Conservation (phyloP, 225 moss, liverwort and hornwort species). For the Physcomitrium patens region DNA sequence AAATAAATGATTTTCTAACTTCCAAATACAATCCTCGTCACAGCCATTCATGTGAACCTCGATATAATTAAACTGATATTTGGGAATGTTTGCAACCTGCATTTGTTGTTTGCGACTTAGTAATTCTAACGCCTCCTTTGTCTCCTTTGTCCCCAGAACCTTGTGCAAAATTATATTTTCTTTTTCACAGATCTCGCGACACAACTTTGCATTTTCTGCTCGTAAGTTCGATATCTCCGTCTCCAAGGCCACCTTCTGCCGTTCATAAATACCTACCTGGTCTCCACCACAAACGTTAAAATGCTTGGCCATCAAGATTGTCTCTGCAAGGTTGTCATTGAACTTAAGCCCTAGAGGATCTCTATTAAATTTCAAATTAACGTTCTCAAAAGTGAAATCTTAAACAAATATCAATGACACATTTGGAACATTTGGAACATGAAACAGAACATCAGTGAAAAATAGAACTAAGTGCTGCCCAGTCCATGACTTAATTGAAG, state of each 20-base stretch:
- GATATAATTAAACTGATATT: conserved; percentile 17
- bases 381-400: too few species aligned
- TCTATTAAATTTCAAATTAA: background rate
- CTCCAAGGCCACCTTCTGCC: conserved; percentile 68
- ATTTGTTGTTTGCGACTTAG: conserved; percentile 47
- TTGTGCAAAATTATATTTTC: conserved; percentile 74
- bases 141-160: conserved; percentile 63
- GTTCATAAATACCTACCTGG: conserved; percentile 93
- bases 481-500: conserved; percentile 4
- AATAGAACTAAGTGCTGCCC: conserved; percentile 7
- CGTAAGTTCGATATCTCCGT: conserved; percentile 73
- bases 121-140: conserved; percentile 51
- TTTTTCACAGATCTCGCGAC: conserved; percentile 85
- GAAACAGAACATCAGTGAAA: background rate
- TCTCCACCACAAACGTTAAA: conserved; percentile 26
- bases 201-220: conserved; percentile 76
- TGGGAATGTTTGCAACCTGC: conserved; percentile 29
- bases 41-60: conserved; percentile 7
- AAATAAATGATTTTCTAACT: background rate
- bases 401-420: background rate
- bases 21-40: background rate
- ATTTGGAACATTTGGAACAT: conserved; percentile 10
- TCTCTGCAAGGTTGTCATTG: background rate
- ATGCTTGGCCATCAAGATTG: conserved; percentile 21
- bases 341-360: conserved; percentile 5